Evolutionary conservation across 371 early-diverging fungal genomes (phyloP).

Genomic region (Chytridiales sp.): DNA sequence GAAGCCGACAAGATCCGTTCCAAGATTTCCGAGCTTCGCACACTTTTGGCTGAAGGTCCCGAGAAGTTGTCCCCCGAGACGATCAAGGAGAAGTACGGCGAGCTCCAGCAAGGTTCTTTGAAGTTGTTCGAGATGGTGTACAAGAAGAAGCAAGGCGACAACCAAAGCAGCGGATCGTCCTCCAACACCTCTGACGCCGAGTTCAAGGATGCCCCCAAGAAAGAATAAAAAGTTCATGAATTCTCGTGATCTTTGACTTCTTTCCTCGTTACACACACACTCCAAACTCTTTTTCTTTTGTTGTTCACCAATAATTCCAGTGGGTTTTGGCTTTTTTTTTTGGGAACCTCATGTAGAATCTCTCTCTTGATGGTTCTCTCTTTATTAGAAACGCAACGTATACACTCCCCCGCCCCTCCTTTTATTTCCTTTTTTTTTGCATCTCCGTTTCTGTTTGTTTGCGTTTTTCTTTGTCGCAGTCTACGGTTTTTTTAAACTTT

Average conservation of each 20-base stretch:
- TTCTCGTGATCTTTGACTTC: not conserved
- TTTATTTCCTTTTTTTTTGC: too few species aligned
- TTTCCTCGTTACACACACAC: too few species aligned
- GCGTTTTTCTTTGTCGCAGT: too few species aligned
- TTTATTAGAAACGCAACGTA: too few species aligned
- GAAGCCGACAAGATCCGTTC: conserved; percentile 76
- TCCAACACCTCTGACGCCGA: conserved; percentile 42
- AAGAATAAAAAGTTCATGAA: conserved; percentile 15
- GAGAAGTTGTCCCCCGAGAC: conserved; percentile 71
- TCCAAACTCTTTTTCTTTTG: not conserved
- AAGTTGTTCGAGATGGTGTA: conserved; percentile 97
- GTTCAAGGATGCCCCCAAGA: conserved; percentile 47
- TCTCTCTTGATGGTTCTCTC: too few species aligned
- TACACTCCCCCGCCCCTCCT: too few species aligned
- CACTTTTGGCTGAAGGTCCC: conserved; percentile 64
- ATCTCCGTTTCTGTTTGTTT: too few species aligned
- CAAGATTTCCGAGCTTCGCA: conserved; percentile 77
- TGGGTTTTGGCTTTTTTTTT: not conserved
- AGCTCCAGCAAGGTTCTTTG: conserved; percentile 81
- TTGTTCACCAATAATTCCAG: not conserved
- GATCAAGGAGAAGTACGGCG: conserved; percentile 73
- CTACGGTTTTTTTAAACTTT: too few species aligned
- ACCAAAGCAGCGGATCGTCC: conserved; percentile 35
- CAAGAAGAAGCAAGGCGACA: conserved; percentile 63
- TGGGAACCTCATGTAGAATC: not conserved